phyloP scores from a whole-genome alignment of 306 rosid species.

The Vigna unguiculata region DNA sequence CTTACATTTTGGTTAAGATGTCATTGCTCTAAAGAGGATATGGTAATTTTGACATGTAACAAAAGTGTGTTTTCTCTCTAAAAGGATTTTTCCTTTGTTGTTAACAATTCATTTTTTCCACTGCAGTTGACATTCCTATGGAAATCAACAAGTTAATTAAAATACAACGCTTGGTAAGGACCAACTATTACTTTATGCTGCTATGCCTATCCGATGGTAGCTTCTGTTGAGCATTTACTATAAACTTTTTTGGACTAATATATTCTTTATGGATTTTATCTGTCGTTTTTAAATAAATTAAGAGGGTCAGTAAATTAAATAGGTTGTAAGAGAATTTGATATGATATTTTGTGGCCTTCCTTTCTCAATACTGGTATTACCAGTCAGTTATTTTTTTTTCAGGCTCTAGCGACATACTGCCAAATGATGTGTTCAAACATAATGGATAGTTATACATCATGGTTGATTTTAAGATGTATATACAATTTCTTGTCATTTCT shows the following conservation, averaged over 20 bases:
- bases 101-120: conserved; percentile 35
- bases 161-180: conserved; percentile 85
- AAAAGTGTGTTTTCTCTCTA: conserved; percentile 22
- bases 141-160: conserved; percentile 77
- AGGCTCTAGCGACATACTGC: conserved; percentile 5
- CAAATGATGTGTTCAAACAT: conserved; percentile 3
- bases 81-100: not conserved
- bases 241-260: not conserved
- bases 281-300: not conserved
- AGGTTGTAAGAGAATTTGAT: conserved; percentile 15
- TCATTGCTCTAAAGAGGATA: conserved; percentile 9
- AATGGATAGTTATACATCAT: conserved; percentile 1
- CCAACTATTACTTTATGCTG: conserved; percentile 18
- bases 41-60: conserved; percentile 12
- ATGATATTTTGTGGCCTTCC: conserved; percentile 7
- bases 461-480: conserved; percentile 6
- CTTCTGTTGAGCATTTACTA: conserved; percentile 3
- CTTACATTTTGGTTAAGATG: conserved; percentile 36
- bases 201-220: conserved; percentile 25
- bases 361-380: conserved; percentile 11
- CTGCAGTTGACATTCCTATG: conserved; percentile 85
- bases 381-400: not conserved
- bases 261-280: not conserved
- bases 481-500: conserved; percentile 5
- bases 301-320: conserved; percentile 3